Evolutionary conservation across 371 early-diverging fungal genomes (phyloP).

Genomic region (Mortierella sp.): DNA sequence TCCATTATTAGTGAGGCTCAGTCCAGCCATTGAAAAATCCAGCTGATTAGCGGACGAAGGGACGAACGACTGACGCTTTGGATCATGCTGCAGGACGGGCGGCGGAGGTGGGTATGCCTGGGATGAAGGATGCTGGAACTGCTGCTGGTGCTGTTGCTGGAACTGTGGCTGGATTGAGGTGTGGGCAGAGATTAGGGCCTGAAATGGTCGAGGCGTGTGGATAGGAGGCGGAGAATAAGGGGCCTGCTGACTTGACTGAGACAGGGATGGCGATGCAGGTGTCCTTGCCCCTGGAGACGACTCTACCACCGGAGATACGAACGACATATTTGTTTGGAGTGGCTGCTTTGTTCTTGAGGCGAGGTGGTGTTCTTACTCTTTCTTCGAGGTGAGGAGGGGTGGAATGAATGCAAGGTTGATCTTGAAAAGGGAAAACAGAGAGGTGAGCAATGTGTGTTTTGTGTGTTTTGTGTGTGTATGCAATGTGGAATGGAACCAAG

Average conservation of each 20-base stretch:
- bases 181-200: not conserved
- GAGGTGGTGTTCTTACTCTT: not conserved
- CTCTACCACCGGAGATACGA: not conserved
- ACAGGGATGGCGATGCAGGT: not conserved
- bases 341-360: not conserved
- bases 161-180: not conserved
- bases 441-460: not conserved
- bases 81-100: not conserved
- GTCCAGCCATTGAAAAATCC: not conserved
- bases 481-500: slow-evolving; percentile 3
- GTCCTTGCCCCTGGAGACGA: not conserved
- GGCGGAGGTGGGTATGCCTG: not conserved
- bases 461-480: not conserved
- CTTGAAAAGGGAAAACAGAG: not conserved
- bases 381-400: not conserved
- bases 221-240: slow-evolving; percentile 18
- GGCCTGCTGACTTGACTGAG: not conserved
- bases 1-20: slow-evolving; percentile 8
- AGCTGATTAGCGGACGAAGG: not conserved
- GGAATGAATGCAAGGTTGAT: not conserved
- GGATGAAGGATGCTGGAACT: not conserved
- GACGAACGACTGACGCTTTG: not conserved
- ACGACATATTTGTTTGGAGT: slow-evolving; percentile 20
- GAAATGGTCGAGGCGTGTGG: not conserved
- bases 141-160: slow-evolving; percentile 1